Conservation (phyloP, 2,329 filamentous ascomycete species). For the Phialocephala subalpina region DNA sequence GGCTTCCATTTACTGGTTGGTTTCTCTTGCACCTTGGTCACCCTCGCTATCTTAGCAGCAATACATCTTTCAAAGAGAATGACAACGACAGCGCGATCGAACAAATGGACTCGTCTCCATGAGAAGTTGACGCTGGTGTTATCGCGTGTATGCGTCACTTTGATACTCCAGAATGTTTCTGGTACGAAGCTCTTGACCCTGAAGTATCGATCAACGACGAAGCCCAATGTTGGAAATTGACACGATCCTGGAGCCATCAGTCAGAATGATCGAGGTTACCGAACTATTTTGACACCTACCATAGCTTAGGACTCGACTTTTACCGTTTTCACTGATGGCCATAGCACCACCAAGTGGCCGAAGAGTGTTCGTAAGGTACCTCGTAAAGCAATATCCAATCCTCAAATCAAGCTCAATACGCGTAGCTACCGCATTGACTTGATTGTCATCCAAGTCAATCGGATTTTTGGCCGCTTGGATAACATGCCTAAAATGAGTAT, state of each 20-base stretch:
- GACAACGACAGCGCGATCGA: conserved; percentile 83
- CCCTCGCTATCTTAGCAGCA: conserved; percentile 75
- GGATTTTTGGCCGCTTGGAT: conserved; percentile 82
- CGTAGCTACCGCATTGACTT: conserved; percentile 86
- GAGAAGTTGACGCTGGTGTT: conserved; percentile 82
- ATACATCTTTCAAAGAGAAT: conserved; percentile 90
- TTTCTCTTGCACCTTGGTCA: conserved; percentile 88
- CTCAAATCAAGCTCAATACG: conserved; percentile 92
- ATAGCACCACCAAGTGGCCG: conserved; percentile 74
- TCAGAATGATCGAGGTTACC: background rate
- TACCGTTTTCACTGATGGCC: conserved; percentile 53
- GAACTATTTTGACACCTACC: conserved; percentile 56
- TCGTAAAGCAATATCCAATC: conserved; percentile 91
- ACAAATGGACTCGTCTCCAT: conserved; percentile 84
- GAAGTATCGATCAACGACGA: conserved; percentile 96
- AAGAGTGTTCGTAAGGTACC: conserved; percentile 84
- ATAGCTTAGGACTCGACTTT: conserved; percentile 73
- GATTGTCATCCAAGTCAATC: conserved; percentile 80
- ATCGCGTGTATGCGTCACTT: conserved; percentile 80
- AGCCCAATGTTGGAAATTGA: conserved; percentile 95
- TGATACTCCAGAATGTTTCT: conserved; percentile 93
- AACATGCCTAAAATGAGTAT: conserved; percentile 70
- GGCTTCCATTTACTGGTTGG: conserved; percentile 95
- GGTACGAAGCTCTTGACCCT: conserved; percentile 93
- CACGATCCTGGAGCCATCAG: conserved; percentile 69